Evolutionary conservation across 225 moss, liverwort and hornwort species (phyloP), one percentile per base, ranked within the genome.

Genomic region (Takakia lepidozioides): DNA sequence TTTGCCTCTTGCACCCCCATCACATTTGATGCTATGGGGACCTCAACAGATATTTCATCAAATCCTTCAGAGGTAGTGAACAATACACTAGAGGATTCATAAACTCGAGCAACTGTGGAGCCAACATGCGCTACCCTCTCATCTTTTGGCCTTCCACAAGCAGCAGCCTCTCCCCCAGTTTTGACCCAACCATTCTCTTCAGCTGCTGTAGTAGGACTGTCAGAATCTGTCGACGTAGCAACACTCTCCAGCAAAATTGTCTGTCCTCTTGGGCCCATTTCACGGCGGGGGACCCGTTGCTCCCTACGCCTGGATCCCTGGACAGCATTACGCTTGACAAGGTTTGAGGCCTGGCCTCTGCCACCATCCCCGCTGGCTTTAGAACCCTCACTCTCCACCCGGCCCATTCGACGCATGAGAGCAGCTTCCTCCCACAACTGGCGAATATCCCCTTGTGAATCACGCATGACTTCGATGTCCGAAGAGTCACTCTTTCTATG

Each of bases 331-430:
- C 58, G 46, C 27, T 48, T 58, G 21, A 44, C 52, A 58, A 49
- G 15, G 19, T 27, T 23, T 13, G 49, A 40, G 17, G 62, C 55
- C 22, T 41, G 69, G 21, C 55, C 52, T 1, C 59, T 63, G 62
- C 69, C 66, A n/a, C 74, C 70, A 35, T 60, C 42, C 5, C 70
- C 60, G 22, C 73, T 70, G 16, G 83, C 87, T 51, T 91, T 83
- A 3, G 91, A 91, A 22, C 84, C 91, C 54, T 87, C 95, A 37
- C 98, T 98, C 57, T 69, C 77, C 98, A 88, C 74, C 32, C 78
- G 72, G 40, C 91, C 75, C 60, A 85, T 83, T 25, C 91, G 71
- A 29, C 87, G 80, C 52, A 66, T 71, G 61, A 98, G 63, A 6
- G 76, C 85, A 0, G 91, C 87, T 17, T 78, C 87, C 72, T 98